Conservation (phyloP, 306 rosid genomes). For the Vicia sativa region DNA sequence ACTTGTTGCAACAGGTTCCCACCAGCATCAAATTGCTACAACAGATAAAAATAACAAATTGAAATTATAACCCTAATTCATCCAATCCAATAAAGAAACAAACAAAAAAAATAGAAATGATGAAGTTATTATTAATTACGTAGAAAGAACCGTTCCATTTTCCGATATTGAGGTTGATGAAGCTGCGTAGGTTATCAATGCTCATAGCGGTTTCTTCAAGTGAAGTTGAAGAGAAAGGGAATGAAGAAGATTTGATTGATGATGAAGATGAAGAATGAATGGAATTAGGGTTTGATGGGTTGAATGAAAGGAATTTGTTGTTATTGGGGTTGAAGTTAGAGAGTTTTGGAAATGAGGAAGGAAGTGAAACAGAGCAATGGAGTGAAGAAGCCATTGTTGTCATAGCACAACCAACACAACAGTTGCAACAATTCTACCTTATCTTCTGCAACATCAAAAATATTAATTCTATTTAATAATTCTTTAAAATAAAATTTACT, state of each 20-base stretch:
- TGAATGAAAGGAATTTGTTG: constrained; percentile 14
- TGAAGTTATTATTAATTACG: constrained; percentile 46
- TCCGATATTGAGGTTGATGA: constrained; percentile 66
- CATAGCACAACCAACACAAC: not conserved
- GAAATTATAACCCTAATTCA: not conserved
- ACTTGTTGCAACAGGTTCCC: constrained; percentile 54
- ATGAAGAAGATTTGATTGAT: constrained; percentile 46
- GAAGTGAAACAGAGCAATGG: constrained; percentile 39
- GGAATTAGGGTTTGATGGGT: constrained; percentile 20
- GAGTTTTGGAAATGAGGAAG: constrained; percentile 36
- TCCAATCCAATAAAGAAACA: not conserved
- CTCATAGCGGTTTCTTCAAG: constrained; percentile 64
- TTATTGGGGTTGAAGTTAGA: not conserved
- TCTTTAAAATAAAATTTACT: no score
- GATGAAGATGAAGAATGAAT: not conserved
- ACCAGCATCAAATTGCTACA: no score
- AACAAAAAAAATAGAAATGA: not conserved
- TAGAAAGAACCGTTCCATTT: constrained; percentile 92
- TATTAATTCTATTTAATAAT: no score
- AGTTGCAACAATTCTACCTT: not conserved
- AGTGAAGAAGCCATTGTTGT: constrained; percentile 30
- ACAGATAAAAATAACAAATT: not conserved
- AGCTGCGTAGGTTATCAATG: constrained; percentile 68
- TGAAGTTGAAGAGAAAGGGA: constrained; percentile 34
- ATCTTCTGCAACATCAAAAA: not conserved